A percentile compares a stretch with the other conserved stretches of the same genome.
Conservation (phyloP, 164 flowering plant species). For the Stephania yunnanensis region DNA sequence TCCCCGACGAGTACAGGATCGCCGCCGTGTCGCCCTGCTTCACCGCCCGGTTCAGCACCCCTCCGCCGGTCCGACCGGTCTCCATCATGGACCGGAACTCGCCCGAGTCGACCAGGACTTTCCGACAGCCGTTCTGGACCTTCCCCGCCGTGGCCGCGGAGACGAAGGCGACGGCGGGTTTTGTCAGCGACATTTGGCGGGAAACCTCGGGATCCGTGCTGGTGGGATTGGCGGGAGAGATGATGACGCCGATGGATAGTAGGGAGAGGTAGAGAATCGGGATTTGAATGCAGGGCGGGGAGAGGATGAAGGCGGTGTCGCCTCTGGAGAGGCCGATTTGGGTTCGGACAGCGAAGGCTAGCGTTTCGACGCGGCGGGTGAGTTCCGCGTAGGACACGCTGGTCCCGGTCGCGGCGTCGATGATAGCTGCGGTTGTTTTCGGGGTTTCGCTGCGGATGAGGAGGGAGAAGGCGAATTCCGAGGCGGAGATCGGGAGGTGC, state of each 20-base stretch:
- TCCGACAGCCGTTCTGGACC: slow-evolving; percentile 20
- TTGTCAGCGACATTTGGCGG: slow-evolving; percentile 39
- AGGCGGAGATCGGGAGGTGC: slow-evolving; percentile 32
- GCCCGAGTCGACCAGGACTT: slow-evolving; percentile 24
- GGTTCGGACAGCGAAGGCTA: slow-evolving; percentile 28
- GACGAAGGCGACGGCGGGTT: slow-evolving; percentile 54
- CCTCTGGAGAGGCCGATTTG: slow-evolving; percentile 23
- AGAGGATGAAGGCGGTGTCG: slow-evolving; percentile 49
- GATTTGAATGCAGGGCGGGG: slow-evolving; percentile 33
- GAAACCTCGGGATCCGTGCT: slow-evolving; percentile 43
- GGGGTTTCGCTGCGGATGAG: slow-evolving; percentile 19
- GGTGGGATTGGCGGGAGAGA: slow-evolving; percentile 64
- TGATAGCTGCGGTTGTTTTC: slow-evolving; percentile 22
- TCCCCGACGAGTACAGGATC: slow-evolving; percentile 80
- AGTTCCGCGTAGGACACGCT: slow-evolving; percentile 34
- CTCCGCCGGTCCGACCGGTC: not conserved
- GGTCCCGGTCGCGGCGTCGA: slow-evolving; percentile 37
- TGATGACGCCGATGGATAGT: slow-evolving; percentile 50
- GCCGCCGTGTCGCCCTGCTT: slow-evolving; percentile 62
- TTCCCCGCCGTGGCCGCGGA: slow-evolving; percentile 27
- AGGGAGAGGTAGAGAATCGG: slow-evolving; percentile 60
- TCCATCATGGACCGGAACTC: slow-evolving; percentile 24
- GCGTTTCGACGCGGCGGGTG: slow-evolving; percentile 19
- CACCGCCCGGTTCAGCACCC: slow-evolving; percentile 8
- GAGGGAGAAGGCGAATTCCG: slow-evolving; percentile 37